A percentile compares a stretch with the other conserved stretches of the same genome.
Conservation (phyloP, 1,284 basidiomycete genomes). For the Vanrija humicola region DNA sequence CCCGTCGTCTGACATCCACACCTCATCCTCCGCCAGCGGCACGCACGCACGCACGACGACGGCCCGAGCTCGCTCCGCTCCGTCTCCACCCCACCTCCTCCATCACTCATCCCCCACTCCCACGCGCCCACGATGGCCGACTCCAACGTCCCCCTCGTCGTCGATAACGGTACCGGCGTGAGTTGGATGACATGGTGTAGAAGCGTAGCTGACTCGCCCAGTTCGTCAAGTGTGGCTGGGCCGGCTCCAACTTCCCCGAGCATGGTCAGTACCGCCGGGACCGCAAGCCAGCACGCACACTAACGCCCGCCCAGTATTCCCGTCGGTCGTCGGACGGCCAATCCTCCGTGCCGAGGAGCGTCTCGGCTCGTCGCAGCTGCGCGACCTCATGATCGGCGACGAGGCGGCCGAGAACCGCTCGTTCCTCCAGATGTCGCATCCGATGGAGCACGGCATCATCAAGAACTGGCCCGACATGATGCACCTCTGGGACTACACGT, state of each 20-base stretch:
- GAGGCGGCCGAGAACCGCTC: conserved; percentile 91
- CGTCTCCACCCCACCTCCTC: neutral
- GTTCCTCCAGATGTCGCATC: conserved; percentile 93
- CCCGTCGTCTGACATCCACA: neutral
- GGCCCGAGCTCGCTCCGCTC: neutral
- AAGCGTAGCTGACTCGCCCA: conserved; percentile 40
- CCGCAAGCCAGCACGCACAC: neutral
- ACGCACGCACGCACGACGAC: neutral
- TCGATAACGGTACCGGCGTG: conserved; percentile 97
- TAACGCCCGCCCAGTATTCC: conserved; percentile 64
- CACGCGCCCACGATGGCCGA: conserved; percentile 20
- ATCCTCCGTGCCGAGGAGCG: conserved; percentile 97
- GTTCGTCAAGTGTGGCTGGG: conserved; percentile 98
- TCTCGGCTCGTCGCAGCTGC: conserved; percentile 73
- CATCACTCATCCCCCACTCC: neutral
- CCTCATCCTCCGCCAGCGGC: neutral
- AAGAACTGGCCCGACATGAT: conserved; percentile 99
- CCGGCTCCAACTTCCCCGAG: conserved; percentile 97
- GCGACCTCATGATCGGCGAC: conserved; percentile 97
- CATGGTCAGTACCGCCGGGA: conserved; percentile 62
- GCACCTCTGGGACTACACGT: conserved; percentile 97
- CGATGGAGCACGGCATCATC: conserved; percentile 99
- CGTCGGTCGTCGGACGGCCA: conserved; percentile 92
- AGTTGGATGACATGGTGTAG: conserved; percentile 39
- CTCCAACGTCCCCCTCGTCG: conserved; percentile 66